These are phyloP conservation scores for Petasospora fabianii DNA, from an alignment of 1,139 yeast species.

Conservation along the genomic window DNA sequence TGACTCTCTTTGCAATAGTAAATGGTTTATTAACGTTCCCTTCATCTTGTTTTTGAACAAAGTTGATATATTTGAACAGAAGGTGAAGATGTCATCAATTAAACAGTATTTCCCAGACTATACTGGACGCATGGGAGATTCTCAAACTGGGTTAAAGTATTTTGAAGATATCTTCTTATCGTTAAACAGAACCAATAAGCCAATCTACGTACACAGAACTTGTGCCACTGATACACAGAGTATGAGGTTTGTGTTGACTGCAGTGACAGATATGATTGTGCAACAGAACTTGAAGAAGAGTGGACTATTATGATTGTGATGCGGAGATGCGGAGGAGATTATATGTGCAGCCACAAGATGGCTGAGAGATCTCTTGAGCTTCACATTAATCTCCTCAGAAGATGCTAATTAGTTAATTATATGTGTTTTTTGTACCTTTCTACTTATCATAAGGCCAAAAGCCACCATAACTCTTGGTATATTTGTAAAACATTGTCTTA, in stretches of 20 bases:
- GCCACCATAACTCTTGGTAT: no score
- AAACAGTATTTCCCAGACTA: conserved; percentile 71
- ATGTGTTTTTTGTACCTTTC: no score
- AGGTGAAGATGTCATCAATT: conserved; percentile 62
- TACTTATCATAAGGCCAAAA: no score
- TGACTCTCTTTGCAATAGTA: conserved; percentile 79
- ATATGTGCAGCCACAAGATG: no score
- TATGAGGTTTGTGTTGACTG: conserved; percentile 86
- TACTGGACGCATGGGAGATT: conserved; percentile 56
- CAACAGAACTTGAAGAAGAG: conserved; percentile 79
- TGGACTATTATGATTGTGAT: conserved; percentile 56
- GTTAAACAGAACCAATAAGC: conserved; percentile 63
- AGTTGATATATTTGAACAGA: conserved; percentile 74
- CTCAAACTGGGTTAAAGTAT: conserved; percentile 61
- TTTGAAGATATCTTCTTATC: conserved; percentile 63
- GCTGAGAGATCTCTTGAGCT: no score
- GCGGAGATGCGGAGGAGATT: neutral
- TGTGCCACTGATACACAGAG: conserved; percentile 92
- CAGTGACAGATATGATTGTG: conserved; percentile 87
- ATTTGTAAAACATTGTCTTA: no score
- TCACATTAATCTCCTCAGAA: no score
- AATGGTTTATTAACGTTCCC: conserved; percentile 83
- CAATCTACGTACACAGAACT: conserved; percentile 85
- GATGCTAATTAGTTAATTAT: no score
- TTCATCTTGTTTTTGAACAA: conserved; percentile 87